Base-by-base conservation (phyloP, 1,284 basidiomycete species). In the Moniliophthora roreri region DNA sequence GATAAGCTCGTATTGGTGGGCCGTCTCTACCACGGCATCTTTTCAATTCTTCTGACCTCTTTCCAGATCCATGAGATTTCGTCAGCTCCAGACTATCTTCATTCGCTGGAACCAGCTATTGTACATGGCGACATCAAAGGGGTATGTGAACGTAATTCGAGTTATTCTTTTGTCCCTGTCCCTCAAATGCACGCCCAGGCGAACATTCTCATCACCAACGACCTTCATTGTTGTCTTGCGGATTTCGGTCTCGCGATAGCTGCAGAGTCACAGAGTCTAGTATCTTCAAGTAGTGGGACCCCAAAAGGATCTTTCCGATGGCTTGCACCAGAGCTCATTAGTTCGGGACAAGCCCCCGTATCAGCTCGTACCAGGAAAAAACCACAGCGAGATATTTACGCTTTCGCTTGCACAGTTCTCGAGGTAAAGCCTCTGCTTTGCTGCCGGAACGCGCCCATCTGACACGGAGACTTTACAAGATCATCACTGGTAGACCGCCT, bases 41-140 rank as follows among this genome's bases (percentile, higher is more conserved):
- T 35, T 34, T 10, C 4, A 35, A 3, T 32, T 11, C n/a, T 38
- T 36, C 15, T 48, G 4, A 20, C n/a, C 21, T 26, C 18, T 10
- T 24, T 44, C 11, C 15, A 53, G 52, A 9, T 53, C 4, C 16
- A 13, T 28, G 42, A 57, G 26, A 40, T 57, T 20, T 24, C 49
- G 11, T 23, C 38, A 1, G 55, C 47, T 8, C 34, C 53, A 15
- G 26, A 23, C 3, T 57, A 57, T 41, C 44, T 57, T 11, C 54
- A 56, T 41, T 49, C 46, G 13, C 44, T 38, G 16, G 21, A 53
- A 18, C 54, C 50, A 11, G 28, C 54, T 15, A 57, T 57, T 15
- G 36, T 53, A 0, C 55, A 57, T 44, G 52, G 52, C 10, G 52
- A 57, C 26, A 51, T 57, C 8, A 34, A 47, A 42, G 55, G 52